These are phyloP conservation scores for Dendrocalamus sinicus DNA, from an alignment of 176 grass and related monocot species.

Conservation along the genomic window DNA sequence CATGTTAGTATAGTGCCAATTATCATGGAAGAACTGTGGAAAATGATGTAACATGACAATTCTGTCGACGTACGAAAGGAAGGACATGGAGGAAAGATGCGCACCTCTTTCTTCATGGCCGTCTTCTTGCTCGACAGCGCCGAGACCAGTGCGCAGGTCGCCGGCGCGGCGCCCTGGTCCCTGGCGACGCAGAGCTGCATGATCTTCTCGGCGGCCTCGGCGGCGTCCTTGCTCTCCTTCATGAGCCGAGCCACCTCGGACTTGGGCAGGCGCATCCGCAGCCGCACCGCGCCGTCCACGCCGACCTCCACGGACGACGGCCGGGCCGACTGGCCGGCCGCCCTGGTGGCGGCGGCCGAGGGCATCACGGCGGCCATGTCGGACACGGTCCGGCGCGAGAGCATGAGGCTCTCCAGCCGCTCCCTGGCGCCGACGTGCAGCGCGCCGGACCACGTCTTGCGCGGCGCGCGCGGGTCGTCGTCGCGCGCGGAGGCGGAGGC, in stretches of 20 bases:
- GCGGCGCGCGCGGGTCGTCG: conserved; percentile 44
- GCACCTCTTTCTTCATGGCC: conserved; percentile 78
- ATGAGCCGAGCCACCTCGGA: conserved; percentile 81
- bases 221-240: conserved; percentile 83
- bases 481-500: background rate
- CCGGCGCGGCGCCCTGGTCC: conserved; percentile 40
- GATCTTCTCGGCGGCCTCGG: conserved; percentile 86
- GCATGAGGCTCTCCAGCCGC: conserved; percentile 89
- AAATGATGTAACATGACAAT: conserved; percentile 15
- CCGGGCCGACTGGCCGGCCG: background rate
- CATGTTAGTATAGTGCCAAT: conserved; percentile 5
- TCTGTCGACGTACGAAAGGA: background rate
- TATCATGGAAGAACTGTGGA: conserved; percentile 7
- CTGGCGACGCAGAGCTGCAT: conserved; percentile 83
- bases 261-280: conserved; percentile 83
- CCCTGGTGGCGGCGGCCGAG: background rate
- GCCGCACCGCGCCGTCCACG: conserved; percentile 67
- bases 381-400: conserved; percentile 81
- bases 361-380: conserved; percentile 59
- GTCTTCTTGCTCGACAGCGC: conserved; percentile 34
- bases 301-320: conserved; percentile 60
- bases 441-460: conserved; percentile 82
- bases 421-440: conserved; percentile 78
- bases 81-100: background rate
- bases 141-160: conserved; percentile 2